These are phyloP conservation scores for Aspergillus biplanus DNA, from an alignment of 495 filamentous ascomycete genomes.

Conservation along the genomic window DNA sequence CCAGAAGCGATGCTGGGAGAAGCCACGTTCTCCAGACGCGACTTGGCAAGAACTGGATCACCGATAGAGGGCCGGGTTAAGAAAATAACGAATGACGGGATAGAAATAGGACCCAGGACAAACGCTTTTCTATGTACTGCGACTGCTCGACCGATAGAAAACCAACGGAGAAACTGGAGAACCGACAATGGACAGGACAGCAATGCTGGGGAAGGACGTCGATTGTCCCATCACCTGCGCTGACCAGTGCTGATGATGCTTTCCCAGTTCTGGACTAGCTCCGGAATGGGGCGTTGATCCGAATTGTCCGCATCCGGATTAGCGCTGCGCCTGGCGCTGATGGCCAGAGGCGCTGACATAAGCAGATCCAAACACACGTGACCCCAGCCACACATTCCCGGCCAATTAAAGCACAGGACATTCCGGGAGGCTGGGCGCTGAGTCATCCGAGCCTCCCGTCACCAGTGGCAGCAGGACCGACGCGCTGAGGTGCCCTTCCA, in stretches of 20 bases:
- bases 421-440: slow-evolving; percentile 21
- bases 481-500: not conserved
- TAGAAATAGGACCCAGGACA: slow-evolving; percentile 9
- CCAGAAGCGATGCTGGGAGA: slow-evolving; percentile 12
- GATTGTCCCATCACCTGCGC: slow-evolving; percentile 4
- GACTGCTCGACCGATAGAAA: not conserved
- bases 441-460: slow-evolving; percentile 10
- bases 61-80: slow-evolving; percentile 5
- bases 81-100: slow-evolving; percentile 18
- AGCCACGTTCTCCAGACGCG: slow-evolving; percentile 35
- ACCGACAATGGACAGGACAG: slow-evolving; percentile 3
- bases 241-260: slow-evolving; percentile 36
- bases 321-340: slow-evolving; percentile 11
- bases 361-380: slow-evolving; percentile 15
- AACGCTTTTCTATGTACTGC: not conserved
- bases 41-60: slow-evolving; percentile 38
- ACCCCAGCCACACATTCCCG: slow-evolving; percentile 29
- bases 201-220: slow-evolving; percentile 1
- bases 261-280: slow-evolving; percentile 34
- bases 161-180: not conserved
- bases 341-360: slow-evolving; percentile 7
- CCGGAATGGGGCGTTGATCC: slow-evolving; percentile 29
- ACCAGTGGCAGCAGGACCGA: slow-evolving; percentile 4
- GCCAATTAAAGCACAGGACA: slow-evolving; percentile 9
- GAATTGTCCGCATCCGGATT: slow-evolving; percentile 20